Conservation (phyloP, 768 basidiomycete species). For the Boletus subcaerulescens region DNA sequence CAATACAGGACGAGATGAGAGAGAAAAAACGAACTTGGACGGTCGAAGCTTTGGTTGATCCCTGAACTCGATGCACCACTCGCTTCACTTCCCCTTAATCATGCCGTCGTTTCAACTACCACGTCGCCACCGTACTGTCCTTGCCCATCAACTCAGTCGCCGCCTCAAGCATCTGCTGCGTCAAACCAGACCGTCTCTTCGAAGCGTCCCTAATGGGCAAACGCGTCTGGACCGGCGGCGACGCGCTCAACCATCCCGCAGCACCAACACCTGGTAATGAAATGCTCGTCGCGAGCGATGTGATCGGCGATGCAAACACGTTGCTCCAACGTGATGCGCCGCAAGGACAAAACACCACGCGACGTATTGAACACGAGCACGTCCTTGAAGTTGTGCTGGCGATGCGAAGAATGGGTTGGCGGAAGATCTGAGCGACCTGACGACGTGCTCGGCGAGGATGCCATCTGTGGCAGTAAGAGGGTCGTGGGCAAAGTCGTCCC, state of each 20-base stretch:
- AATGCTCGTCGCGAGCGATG: constrained; percentile 51
- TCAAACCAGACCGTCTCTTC: constrained; percentile 32
- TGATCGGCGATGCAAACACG: constrained; percentile 25
- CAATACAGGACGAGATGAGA: too few relatives aligned
- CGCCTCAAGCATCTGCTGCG: constrained; percentile 35
- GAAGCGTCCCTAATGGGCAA: constrained; percentile 24
- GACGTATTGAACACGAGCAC: constrained; percentile 64
- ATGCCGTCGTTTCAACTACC: too few relatives aligned
- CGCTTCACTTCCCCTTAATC: constrained; percentile 36
- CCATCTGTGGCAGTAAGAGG: constrained; percentile 33
- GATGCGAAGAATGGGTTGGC: constrained; percentile 29
- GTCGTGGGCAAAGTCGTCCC: constrained; percentile 37
- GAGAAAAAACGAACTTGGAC: too few relatives aligned
- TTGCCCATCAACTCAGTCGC: constrained; percentile 35
- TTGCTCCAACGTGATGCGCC: constrained; percentile 49
- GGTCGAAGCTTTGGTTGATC: constrained; percentile 20
- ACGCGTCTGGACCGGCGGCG: constrained; percentile 22
- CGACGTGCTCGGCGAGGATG: constrained; percentile 27
- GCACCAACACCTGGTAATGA: constrained; percentile 57
- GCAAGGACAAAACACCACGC: constrained; percentile 53
- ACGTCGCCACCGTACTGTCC: constrained; percentile 16
- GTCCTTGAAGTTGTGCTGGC: constrained; percentile 56
- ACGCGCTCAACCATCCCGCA: constrained; percentile 35
- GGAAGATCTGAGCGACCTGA: constrained; percentile 29
- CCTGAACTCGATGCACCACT: constrained; percentile 3